Evolutionary conservation across 805 yeast genomes (phyloP).

Genomic region (Lipomyces sp.): DNA sequence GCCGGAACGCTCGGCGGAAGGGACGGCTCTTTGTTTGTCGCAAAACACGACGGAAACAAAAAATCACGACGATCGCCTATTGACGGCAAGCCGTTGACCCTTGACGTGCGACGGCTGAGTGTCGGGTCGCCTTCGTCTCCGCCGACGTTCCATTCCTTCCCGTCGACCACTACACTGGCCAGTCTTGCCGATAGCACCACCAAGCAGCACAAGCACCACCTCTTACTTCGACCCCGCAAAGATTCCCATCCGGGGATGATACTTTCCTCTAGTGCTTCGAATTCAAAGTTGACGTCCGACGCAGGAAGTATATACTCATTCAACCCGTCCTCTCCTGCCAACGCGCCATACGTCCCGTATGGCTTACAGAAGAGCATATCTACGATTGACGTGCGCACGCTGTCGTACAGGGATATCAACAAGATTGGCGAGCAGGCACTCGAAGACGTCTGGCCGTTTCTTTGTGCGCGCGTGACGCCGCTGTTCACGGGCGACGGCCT

Average conservation of each 20-base stretch:
- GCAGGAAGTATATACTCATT: constrained; percentile 44
- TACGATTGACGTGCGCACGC: constrained; percentile 33
- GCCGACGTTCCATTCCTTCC: constrained; percentile 7
- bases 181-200: background rate
- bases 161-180: constrained; percentile 4
- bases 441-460: constrained; percentile 51
- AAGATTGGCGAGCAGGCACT: constrained; percentile 40
- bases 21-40: background rate
- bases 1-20: too few species aligned
- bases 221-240: constrained; percentile 40
- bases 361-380: constrained; percentile 33
- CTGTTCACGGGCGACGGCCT: constrained; percentile 49
- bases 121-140: constrained; percentile 11
- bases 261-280: constrained; percentile 45
- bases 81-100: constrained; percentile 4
- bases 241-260: constrained; percentile 40
- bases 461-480: constrained; percentile 45
- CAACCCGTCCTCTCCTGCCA: constrained; percentile 39
- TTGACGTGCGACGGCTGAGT: constrained; percentile 18
- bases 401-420: constrained; percentile 32
- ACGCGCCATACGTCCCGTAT: constrained; percentile 23
- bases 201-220: constrained; percentile 37
- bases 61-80: constrained; percentile 10
- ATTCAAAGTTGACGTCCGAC: constrained; percentile 43
- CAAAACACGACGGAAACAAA: background rate